phyloP scores from a whole-genome alignment of 495 filamentous ascomycete genomes.

The Lasiosphaeriaceae sp. region DNA sequence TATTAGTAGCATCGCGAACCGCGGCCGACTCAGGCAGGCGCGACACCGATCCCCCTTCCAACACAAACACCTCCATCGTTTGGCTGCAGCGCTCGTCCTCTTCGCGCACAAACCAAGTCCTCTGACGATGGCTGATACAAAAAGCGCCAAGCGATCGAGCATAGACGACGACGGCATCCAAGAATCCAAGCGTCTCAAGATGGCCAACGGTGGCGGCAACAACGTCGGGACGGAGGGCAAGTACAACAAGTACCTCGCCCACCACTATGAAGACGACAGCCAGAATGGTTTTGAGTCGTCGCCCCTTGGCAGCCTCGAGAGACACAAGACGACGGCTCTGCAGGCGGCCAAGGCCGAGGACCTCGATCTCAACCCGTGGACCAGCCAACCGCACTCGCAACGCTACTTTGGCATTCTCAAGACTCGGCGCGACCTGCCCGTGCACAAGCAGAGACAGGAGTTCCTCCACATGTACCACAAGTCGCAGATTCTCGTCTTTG shows the following conservation, averaged over 20 bases:
- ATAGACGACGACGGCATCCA: slow-evolving; percentile 22
- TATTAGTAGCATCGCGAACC: not conserved
- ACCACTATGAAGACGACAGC: slow-evolving; percentile 62
- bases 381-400: slow-evolving; percentile 63
- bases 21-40: not conserved
- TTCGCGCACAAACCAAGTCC: not conserved
- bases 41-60: not conserved
- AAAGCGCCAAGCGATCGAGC: slow-evolving; percentile 29
- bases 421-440: slow-evolving; percentile 78
- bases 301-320: slow-evolving; percentile 61
- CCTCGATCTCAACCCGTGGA: slow-evolving; percentile 83
- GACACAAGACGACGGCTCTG: slow-evolving; percentile 76
- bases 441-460: slow-evolving; percentile 86
- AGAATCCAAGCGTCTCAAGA: slow-evolving; percentile 32
- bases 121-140: slow-evolving; percentile 15
- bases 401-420: slow-evolving; percentile 88
- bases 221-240: slow-evolving; percentile 33
- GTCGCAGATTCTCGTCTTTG: slow-evolving; percentile 93
- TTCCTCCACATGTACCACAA: slow-evolving; percentile 90
- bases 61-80: not conserved
- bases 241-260: slow-evolving; percentile 84
- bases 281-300: slow-evolving; percentile 42
- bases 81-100: not conserved
- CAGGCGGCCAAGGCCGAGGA: slow-evolving; percentile 73
- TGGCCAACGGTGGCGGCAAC: slow-evolving; percentile 26